Percentiles rank a stretch among this genome's conserved stretches.
These are phyloP conservation scores for Mycothermus thermophilus DNA, from an alignment of 495 filamentous ascomycete species.

Conservation along the genomic window DNA sequence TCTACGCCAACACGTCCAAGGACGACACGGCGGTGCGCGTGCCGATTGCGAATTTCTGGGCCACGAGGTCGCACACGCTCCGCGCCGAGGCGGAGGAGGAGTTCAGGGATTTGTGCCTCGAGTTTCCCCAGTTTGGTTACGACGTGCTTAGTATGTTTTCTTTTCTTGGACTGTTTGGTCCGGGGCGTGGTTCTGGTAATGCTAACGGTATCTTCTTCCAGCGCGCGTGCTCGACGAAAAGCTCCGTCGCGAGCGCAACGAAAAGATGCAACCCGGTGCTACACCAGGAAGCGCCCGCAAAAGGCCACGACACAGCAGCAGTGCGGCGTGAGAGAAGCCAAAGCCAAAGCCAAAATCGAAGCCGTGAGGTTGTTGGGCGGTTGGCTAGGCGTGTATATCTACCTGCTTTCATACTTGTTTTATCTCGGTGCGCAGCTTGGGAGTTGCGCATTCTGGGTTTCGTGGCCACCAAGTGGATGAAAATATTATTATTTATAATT, in stretches of 20 bases:
- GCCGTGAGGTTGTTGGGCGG: too few relatives aligned
- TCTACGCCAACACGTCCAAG: slow-evolving; percentile 60
- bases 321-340: too few relatives aligned
- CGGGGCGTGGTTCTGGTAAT: too few relatives aligned
- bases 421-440: too few relatives aligned
- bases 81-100: slow-evolving; percentile 71
- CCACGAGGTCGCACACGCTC: slow-evolving; percentile 60
- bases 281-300: slow-evolving; percentile 33
- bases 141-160: slow-evolving; percentile 59
- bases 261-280: slow-evolving; percentile 35
- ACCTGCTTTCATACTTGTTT: too few relatives aligned
- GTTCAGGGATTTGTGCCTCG: slow-evolving; percentile 68
- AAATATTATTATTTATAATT: too few relatives aligned
- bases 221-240: slow-evolving; percentile 46
- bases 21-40: slow-evolving; percentile 62
- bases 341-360: too few relatives aligned
- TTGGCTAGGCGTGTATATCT: too few relatives aligned
- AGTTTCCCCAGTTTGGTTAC: slow-evolving; percentile 81
- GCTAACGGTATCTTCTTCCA: slow-evolving; percentile 12
- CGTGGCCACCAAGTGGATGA: too few relatives aligned
- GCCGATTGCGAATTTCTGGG: slow-evolving; percentile 87
- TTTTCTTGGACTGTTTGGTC: too few relatives aligned
- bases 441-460: too few relatives aligned
- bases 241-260: slow-evolving; percentile 41
- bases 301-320: too few relatives aligned